Conservation (phyloP, 2,329 filamentous ascomycete genomes). For the Phaeophleospora eucalypticola region DNA sequence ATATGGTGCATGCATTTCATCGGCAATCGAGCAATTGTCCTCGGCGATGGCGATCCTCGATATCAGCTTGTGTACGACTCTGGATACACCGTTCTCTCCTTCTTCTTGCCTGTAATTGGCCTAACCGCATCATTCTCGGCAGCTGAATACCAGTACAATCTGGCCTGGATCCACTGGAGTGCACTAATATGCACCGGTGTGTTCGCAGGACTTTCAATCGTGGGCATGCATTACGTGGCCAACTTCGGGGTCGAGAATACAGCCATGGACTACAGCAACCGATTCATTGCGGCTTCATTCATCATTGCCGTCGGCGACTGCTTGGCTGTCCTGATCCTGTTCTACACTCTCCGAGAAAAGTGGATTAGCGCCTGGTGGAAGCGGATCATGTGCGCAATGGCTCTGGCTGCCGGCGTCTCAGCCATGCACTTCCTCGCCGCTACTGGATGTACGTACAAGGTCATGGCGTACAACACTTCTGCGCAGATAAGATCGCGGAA, state of each 20-base stretch:
- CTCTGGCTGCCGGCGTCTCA: constrained; percentile 70
- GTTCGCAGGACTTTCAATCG: constrained; percentile 70
- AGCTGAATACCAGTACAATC: constrained; percentile 47
- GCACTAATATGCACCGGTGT: constrained; percentile 56
- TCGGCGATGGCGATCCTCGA: constrained; percentile 56
- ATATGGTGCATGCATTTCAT: constrained; percentile 69
- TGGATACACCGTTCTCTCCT: constrained; percentile 69
- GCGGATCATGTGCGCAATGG: constrained; percentile 59
- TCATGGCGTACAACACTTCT: constrained; percentile 46
- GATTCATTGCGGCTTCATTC: constrained; percentile 63
- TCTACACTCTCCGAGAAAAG: constrained; percentile 70
- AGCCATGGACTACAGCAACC: constrained; percentile 55
- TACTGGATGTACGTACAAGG: constrained; percentile 63
- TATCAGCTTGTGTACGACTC: constrained; percentile 70
- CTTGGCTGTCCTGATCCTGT: constrained; percentile 65
- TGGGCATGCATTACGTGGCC: constrained; percentile 85
- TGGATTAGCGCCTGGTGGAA: constrained; percentile 82
- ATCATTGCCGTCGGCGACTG: constrained; percentile 70
- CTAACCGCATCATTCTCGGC: constrained; percentile 68
- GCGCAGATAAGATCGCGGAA: constrained; percentile 49
- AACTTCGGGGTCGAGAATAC: constrained; percentile 81
- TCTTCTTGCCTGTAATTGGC: constrained; percentile 74
- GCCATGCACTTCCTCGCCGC: constrained; percentile 89
- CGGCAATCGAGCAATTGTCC: constrained; percentile 72
- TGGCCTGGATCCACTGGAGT: constrained; percentile 27